Evolutionary conservation across 2,329 filamentous ascomycete genomes (phyloP), one percentile per base, ranked within the genome.

Genomic region (Dichotomopilus funicola): DNA sequence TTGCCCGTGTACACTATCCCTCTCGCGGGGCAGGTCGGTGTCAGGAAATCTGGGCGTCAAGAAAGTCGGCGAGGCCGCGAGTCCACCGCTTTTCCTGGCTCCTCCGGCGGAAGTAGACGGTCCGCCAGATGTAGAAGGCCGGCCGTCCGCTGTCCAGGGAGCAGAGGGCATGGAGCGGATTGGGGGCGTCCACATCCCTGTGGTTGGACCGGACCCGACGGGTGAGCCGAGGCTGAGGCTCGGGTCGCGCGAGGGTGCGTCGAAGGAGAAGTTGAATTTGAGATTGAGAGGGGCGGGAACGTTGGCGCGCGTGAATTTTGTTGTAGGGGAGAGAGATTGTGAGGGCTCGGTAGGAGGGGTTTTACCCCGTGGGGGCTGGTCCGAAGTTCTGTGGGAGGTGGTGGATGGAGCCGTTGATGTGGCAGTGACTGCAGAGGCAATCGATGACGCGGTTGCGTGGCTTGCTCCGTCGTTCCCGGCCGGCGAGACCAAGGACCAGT

Each of bases 241-340:
- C 3, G 52, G 59, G 33, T 63, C 61, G 9, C 64, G 64, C 12
- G 62, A 62, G 31, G 59, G 60, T 0, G 60, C 64, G 40, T 62
- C 56, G 1, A 61, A 52, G 4, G 59, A 61, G 48, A 66, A 65
- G 53, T 66, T 58, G 46, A 66, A 66, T 19, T 57, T 61, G 19
- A 66, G 60, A 27, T 58, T 62, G 13, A 66, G 61, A 8, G 62
- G 62, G 2, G 64, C 59, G 6, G 64, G 64, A 19, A 60, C 55
- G 42, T 58, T 50, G 48, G 51, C 44, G 36, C 51, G 56, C 48
- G 54, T 50, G 53, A 59, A 55, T 36, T 46, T 50, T 27, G 49
- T 36, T 34, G 51, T 27, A 27, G 19, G 19, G 19, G 19, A 27
- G 19, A 27, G 19, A 27, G 19, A 3, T 3, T 27, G 19, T 27